Base-by-base conservation (phyloP, 2,329 filamentous ascomycete genomes). In the Paecilomyces dactylethromorphus region DNA sequence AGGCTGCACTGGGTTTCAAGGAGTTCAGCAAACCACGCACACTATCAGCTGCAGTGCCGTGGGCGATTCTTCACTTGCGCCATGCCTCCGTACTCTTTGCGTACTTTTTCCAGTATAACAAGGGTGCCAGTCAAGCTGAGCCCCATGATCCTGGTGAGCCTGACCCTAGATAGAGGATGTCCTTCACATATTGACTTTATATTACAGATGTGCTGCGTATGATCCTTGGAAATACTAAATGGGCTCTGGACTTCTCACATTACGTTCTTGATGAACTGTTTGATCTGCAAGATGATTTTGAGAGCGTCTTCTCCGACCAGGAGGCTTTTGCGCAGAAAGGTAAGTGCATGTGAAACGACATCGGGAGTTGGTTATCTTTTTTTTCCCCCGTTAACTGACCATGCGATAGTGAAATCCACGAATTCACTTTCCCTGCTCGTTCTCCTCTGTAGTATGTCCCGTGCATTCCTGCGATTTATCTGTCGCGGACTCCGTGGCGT, bases 1-100 rank as follows among this genome's bases (percentile, higher is more conserved):
- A 95, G 69, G 87, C 90, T 59, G 87, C 90, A 56, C 78, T 97
- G 10, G 90, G 89, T 3, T 92, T 89, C 69, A 82, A 81, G 51
- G 87, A 87, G 13, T 84, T 87, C 64, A 80, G 81, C 59, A 78
- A 81, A 35, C 76, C 82, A 7, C 85, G 90, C 21, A 83, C 80
- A 3, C 84, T 92, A 50, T 80, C 83, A 56, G 87, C 89, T 62
- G 92, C 91, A 70, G 83, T 93, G 62, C 84, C 91, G 6, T 90
- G 87, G 82, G 76, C 90, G 12, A 83, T 87, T 54, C 78, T 96
- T 13, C 90, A 91, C 65, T 79, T 93, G 56, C 85, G 91, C 51
- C 89, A 90, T 64, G 84, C 81, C 12, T 79, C 79, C 0, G 87
- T 74, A 77, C 87, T 71, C 79, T 89, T 74, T 74, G 89, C 71